These are phyloP conservation scores for Syncephalastrum racemosum DNA, from an alignment of 371 early-diverging fungal species.

Conservation along the genomic window DNA sequence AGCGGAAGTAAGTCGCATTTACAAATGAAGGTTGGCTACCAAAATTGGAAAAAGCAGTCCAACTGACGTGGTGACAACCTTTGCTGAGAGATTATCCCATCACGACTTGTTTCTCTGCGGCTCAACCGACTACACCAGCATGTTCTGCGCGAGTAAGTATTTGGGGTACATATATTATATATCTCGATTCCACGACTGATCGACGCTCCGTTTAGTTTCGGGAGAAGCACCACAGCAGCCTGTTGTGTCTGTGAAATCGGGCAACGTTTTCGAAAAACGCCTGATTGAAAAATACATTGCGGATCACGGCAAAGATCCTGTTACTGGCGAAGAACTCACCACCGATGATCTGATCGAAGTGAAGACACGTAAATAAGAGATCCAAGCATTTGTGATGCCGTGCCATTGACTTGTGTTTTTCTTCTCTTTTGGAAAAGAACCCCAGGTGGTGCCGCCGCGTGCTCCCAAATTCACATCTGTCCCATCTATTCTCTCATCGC, in stretches of 20 bases:
- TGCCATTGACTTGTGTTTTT: neutral
- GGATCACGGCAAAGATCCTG: slow-evolving; percentile 84
- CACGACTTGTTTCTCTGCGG: neutral
- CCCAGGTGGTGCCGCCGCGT: slow-evolving; percentile 78
- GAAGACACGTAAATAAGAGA: slow-evolving; percentile 53
- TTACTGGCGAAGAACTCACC: slow-evolving; percentile 71
- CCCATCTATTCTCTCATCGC: slow-evolving; percentile 83
- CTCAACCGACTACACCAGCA: slow-evolving; percentile 14
- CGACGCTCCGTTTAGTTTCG: slow-evolving; percentile 62
- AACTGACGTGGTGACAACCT: neutral
- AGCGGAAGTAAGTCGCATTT: too few species aligned
- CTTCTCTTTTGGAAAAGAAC: slow-evolving; percentile 38
- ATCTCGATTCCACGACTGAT: slow-evolving; percentile 1
- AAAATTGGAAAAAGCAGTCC: too few species aligned
- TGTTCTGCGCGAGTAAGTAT: slow-evolving; percentile 60
- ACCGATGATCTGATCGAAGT: slow-evolving; percentile 80
- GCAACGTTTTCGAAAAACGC: slow-evolving; percentile 83
- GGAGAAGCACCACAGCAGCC: slow-evolving; percentile 90
- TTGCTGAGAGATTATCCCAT: slow-evolving; percentile 1
- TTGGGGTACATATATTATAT: neutral
- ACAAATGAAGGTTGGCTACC: too few species aligned
- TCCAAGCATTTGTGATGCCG: neutral
- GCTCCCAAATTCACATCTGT: slow-evolving; percentile 90
- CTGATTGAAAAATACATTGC: slow-evolving; percentile 86
- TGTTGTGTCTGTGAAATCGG: slow-evolving; percentile 83